phyloP scores from a whole-genome alignment of 2,329 filamentous ascomycete genomes.

The Ophiostoma ulmi region DNA sequence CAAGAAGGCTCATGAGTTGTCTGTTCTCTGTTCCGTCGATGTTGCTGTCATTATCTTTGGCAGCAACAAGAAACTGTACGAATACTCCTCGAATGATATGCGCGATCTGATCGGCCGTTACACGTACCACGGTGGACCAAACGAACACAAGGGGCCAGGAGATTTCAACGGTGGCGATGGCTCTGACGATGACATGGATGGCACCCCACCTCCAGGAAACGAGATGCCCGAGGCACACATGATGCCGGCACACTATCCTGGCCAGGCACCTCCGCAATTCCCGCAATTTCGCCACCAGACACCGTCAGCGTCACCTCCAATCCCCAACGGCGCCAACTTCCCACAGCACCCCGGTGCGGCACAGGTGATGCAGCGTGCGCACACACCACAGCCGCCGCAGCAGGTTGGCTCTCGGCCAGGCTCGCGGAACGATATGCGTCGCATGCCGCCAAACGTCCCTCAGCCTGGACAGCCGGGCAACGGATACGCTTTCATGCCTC shows the following conservation, averaged over 20 bases:
- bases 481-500: slow-evolving; percentile 78
- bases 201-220: slow-evolving; percentile 65
- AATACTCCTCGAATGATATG: slow-evolving; percentile 94
- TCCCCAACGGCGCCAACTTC: slow-evolving; percentile 69
- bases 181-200: slow-evolving; percentile 65
- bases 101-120: slow-evolving; percentile 82
- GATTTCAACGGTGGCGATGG: slow-evolving; percentile 92
- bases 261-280: slow-evolving; percentile 57
- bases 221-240: slow-evolving; percentile 56
- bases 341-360: slow-evolving; percentile 45
- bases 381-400: slow-evolving; percentile 77
- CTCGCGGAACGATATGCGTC: slow-evolving; percentile 73
- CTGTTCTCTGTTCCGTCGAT: slow-evolving; percentile 95
- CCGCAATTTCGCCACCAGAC: slow-evolving; percentile 77
- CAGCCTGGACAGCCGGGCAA: slow-evolving; percentile 54
- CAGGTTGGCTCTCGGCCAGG: slow-evolving; percentile 64
- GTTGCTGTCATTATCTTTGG: slow-evolving; percentile 98
- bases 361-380: slow-evolving; percentile 54
- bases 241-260: slow-evolving; percentile 66
- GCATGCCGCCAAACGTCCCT: slow-evolving; percentile 67
- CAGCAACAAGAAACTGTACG: slow-evolving; percentile 97
- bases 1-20: slow-evolving; percentile 98
- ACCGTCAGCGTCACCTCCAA: slow-evolving; percentile 82
- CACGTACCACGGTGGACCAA: slow-evolving; percentile 86
- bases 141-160: slow-evolving; percentile 90